Evolutionary conservation across 805 yeast species (phyloP).

Genomic region (Sungouiozyma ichnusensis): DNA sequence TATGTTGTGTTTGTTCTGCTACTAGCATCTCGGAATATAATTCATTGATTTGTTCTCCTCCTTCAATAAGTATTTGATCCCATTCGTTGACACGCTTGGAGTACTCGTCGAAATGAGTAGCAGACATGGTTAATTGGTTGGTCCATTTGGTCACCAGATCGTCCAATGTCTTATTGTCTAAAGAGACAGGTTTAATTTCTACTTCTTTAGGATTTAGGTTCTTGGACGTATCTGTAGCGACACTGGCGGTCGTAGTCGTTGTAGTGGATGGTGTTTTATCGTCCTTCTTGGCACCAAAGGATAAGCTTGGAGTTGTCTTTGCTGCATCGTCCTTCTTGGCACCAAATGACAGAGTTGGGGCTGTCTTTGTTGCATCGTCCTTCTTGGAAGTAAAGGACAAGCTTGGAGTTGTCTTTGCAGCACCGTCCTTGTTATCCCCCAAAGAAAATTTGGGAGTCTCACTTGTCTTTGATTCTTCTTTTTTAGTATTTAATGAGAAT

Average conservation of each 20-base stretch:
- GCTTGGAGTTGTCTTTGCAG: slow-evolving; percentile 6
- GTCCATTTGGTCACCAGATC: slow-evolving; percentile 93
- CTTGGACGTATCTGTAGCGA: slow-evolving; percentile 1
- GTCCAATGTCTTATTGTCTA: slow-evolving; percentile 85
- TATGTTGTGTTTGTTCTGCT: slow-evolving; percentile 77
- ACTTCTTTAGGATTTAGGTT: slow-evolving; percentile 36
- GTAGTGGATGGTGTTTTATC: slow-evolving; percentile 7
- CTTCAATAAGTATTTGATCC: slow-evolving; percentile 75
- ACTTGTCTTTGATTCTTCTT: slow-evolving; percentile 3
- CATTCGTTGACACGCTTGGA: slow-evolving; percentile 68
- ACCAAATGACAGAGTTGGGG: slow-evolving; percentile 24
- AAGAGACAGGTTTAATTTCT: slow-evolving; percentile 59
- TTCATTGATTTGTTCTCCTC: slow-evolving; percentile 75
- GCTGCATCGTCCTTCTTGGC: slow-evolving; percentile 8
- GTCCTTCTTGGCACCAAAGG: slow-evolving; percentile 11
- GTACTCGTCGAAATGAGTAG: slow-evolving; percentile 64
- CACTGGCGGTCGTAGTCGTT: slow-evolving; percentile 5
- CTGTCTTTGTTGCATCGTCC: slow-evolving; percentile 7
- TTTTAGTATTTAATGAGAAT: not conserved
- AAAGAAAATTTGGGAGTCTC: slow-evolving; percentile 12
- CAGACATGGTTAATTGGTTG: slow-evolving; percentile 62
- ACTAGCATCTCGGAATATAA: slow-evolving; percentile 65
- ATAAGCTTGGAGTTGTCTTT: slow-evolving; percentile 7
- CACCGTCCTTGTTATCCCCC: slow-evolving; percentile 6
- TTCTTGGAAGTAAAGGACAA: slow-evolving; percentile 13